Evolutionary conservation across 495 filamentous ascomycete species (phyloP).

Genomic region (Penicillium verhagenii): DNA sequence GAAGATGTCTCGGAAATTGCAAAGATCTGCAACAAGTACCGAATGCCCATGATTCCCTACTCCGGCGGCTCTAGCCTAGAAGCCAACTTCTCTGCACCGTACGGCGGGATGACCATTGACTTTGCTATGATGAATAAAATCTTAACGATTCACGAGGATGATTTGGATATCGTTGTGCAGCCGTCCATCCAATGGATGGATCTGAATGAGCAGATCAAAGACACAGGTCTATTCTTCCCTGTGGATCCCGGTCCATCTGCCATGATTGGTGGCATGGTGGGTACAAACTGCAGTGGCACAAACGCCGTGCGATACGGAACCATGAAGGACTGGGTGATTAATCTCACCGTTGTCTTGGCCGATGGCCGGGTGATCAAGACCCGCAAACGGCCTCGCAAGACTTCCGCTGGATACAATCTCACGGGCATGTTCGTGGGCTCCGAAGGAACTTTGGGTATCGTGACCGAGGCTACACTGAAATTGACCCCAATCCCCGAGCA

Average conservation of each 20-base stretch:
- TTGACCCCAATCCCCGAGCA: conserved; percentile 74
- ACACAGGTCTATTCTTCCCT: conserved; percentile 82
- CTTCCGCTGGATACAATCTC: conserved; percentile 82
- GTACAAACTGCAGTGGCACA: conserved; percentile 89
- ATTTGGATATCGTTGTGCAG: conserved; percentile 92
- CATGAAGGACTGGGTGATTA: conserved; percentile 95
- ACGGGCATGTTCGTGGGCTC: conserved; percentile 84
- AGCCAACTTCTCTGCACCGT: conserved; percentile 82
- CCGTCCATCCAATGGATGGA: conserved; percentile 90
- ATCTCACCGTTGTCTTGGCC: conserved; percentile 86
- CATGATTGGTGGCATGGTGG: conserved; percentile 95
- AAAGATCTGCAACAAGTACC: conserved; percentile 77
- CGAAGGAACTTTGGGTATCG: conserved; percentile 88
- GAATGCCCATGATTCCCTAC: conserved; percentile 80
- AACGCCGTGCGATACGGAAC: conserved; percentile 94
- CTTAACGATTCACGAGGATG: conserved; percentile 72
- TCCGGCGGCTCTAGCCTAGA: conserved; percentile 87
- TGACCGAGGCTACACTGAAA: conserved; percentile 85
- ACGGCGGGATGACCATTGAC: conserved; percentile 84
- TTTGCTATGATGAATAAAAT: conserved; percentile 86
- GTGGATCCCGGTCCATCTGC: conserved; percentile 70
- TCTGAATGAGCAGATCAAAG: conserved; percentile 69
- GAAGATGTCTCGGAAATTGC: conserved; percentile 79
- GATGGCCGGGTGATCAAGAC: conserved; percentile 94
- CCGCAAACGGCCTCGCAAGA: conserved; percentile 59